A percentile compares a stretch with the other conserved stretches of the same genome.
These are phyloP conservation scores for Phytopythium oedochilum DNA, from an alignment of 352 stramenopile genomes.

Conservation along the genomic window DNA sequence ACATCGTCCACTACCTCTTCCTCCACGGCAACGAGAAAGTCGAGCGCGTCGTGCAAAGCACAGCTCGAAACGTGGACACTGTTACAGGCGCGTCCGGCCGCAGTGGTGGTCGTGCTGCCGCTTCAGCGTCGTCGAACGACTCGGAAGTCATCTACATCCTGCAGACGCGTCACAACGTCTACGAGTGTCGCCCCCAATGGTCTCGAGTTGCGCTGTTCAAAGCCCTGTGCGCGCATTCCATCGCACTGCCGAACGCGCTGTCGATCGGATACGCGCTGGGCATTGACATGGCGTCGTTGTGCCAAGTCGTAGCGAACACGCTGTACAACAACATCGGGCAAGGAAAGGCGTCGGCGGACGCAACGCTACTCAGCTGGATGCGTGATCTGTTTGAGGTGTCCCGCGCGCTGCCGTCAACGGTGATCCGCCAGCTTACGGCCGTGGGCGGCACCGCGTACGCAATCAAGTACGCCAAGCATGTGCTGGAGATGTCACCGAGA, in stretches of 20 bases:
- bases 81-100: conserved; percentile 4
- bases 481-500: conserved; percentile 30
- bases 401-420: conserved; percentile 54
- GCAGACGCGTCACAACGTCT: conserved; percentile 78
- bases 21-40: conserved; percentile 75
- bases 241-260: conserved; percentile 61
- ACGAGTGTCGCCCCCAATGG: conserved; percentile 84
- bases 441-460: conserved; percentile 47
- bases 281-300: conserved; percentile 86
- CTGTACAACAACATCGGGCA: conserved; percentile 43
- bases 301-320: conserved; percentile 78
- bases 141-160: conserved; percentile 78
- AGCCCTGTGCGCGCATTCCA: conserved; percentile 46
- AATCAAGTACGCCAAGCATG: conserved; percentile 55
- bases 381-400: conserved; percentile 72
- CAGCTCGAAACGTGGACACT: conserved; percentile 14
- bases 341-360: conserved; percentile 16
- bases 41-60: conserved; percentile 65
- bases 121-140: conserved; percentile 12
- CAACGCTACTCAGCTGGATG: conserved; percentile 51
- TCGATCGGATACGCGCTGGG: conserved; percentile 83
- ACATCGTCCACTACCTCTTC: conserved; percentile 77
- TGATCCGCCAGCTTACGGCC: conserved; percentile 58
- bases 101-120: conserved; percentile 5
- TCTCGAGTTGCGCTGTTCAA: conserved; percentile 78